A percentile compares a stretch with the other conserved stretches of the same genome.
Conservation (phyloP, 345 rosid species). For the Populus simonii region DNA sequence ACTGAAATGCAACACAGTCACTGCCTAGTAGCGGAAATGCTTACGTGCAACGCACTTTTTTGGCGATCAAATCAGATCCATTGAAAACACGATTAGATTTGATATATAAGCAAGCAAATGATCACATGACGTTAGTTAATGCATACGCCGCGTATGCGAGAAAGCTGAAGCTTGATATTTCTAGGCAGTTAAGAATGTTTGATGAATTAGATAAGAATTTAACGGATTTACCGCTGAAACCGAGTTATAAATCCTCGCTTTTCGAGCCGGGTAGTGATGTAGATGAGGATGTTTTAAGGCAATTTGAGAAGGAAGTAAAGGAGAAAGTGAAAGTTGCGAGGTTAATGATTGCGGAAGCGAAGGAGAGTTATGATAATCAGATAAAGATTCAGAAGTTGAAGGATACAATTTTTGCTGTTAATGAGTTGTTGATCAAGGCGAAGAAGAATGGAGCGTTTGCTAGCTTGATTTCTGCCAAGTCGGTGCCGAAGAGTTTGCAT, state of each 20-base stretch:
- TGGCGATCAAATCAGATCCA: slow-evolving; percentile 82
- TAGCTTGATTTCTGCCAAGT: slow-evolving; percentile 75
- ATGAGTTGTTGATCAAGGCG: slow-evolving; percentile 72
- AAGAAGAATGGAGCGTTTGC: slow-evolving; percentile 84
- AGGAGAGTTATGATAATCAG: slow-evolving; percentile 90
- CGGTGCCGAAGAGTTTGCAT: slow-evolving; percentile 83
- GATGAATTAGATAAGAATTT: slow-evolving; percentile 72
- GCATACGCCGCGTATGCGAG: slow-evolving; percentile 94
- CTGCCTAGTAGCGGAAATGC: slow-evolving; percentile 57
- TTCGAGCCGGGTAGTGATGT: slow-evolving; percentile 43
- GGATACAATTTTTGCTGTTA: slow-evolving; percentile 83
- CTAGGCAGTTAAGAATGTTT: slow-evolving; percentile 66
- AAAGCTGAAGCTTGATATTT: slow-evolving; percentile 81
- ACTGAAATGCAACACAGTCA: slow-evolving; percentile 27
- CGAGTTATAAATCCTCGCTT: slow-evolving; percentile 44
- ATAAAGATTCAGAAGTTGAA: slow-evolving; percentile 87
- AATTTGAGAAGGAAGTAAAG: slow-evolving; percentile 86
- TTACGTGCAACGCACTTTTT: slow-evolving; percentile 59
- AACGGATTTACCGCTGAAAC: slow-evolving; percentile 51
- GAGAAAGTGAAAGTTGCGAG: slow-evolving; percentile 73
- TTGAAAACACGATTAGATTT: slow-evolving; percentile 74
- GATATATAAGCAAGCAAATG: slow-evolving; percentile 83
- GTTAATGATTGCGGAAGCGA: slow-evolving; percentile 64
- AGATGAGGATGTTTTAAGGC: slow-evolving; percentile 77
- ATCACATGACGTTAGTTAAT: slow-evolving; percentile 69